These are phyloP conservation scores for Plectranthus barbatus DNA, from an alignment of 257 asterid species.

Conservation along the genomic window DNA sequence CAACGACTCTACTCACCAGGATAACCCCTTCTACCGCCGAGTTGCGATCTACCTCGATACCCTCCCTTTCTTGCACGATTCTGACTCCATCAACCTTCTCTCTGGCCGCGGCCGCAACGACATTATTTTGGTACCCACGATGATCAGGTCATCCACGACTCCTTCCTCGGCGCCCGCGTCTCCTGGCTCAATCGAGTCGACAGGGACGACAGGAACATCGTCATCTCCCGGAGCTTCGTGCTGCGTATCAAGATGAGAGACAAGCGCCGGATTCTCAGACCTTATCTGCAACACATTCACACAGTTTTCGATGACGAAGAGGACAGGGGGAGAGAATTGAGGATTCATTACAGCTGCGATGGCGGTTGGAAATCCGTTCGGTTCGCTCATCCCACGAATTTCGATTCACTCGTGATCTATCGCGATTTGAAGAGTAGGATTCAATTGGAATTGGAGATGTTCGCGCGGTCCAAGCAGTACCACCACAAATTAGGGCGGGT, in stretches of 20 bases:
- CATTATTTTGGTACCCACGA: slow-evolving; percentile 26
- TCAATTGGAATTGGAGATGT: slow-evolving; percentile 11
- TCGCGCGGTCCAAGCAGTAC: slow-evolving; percentile 46
- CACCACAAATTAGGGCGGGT: slow-evolving; percentile 75
- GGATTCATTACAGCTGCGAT: slow-evolving; percentile 12
- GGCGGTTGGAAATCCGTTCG: slow-evolving; percentile 36
- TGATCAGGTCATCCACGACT: slow-evolving; percentile 30
- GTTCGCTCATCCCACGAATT: slow-evolving; percentile 36
- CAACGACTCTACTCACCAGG: slow-evolving; percentile 33
- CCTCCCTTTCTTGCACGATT: slow-evolving; percentile 30
- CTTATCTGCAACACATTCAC: slow-evolving; percentile 42
- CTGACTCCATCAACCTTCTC: slow-evolving; percentile 41
- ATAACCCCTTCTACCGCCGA: slow-evolving; percentile 33
- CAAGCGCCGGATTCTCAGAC: slow-evolving; percentile 34
- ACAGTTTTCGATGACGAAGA: slow-evolving; percentile 30
- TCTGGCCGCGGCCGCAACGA: slow-evolving; percentile 30
- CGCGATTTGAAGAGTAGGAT: slow-evolving; percentile 31
- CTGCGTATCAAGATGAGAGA: slow-evolving; percentile 31
- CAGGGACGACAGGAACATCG: background rate
- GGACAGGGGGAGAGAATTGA: slow-evolving; percentile 16
- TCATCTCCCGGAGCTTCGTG: slow-evolving; percentile 17
- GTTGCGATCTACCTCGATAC: slow-evolving; percentile 36
- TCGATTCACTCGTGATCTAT: slow-evolving; percentile 38
- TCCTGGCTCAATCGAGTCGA: slow-evolving; percentile 23
- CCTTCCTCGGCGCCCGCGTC: slow-evolving; percentile 43